These are phyloP conservation scores for Saccharomycopsis phalli DNA, from an alignment of 1,139 yeast genomes.

Conservation along the genomic window DNA sequence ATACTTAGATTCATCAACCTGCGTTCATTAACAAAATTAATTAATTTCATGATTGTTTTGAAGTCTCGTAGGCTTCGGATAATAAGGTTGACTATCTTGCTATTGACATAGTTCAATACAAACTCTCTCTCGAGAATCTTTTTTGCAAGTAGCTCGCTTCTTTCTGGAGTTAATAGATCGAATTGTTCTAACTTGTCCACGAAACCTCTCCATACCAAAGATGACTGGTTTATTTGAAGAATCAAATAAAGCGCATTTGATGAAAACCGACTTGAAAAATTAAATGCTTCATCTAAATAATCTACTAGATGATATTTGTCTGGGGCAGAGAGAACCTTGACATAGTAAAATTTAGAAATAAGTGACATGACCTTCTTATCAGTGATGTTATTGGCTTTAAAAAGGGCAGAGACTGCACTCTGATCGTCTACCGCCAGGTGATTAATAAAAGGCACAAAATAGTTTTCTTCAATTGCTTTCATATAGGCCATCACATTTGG, in stretches of 20 bases:
- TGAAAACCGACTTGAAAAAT: not conserved
- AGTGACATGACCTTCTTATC: conserved; percentile 2
- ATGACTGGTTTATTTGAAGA: not conserved
- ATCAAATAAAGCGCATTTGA: not conserved
- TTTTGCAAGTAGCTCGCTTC: conserved; percentile 4
- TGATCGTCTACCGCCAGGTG: not conserved
- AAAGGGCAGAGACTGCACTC: not conserved
- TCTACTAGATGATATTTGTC: conserved; percentile 1
- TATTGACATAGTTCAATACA: conserved; percentile 6
- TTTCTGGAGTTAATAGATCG: conserved; percentile 1
- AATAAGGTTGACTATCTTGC: conserved; percentile 9
- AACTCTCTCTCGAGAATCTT: conserved; percentile 8
- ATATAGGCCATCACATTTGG: not conserved
- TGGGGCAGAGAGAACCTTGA: conserved; percentile 6
- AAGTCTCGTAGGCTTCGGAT: conserved; percentile 5
- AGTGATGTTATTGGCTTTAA: conserved; percentile 4
- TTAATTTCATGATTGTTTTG: conserved; percentile 1
- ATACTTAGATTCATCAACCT: conserved; percentile 9
- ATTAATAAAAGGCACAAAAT: conserved; percentile 11
- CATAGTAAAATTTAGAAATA: conserved; percentile 9
- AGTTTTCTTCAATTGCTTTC: conserved; percentile 4
- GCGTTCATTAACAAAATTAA: conserved; percentile 1
- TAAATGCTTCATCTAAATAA: conserved; percentile 1
- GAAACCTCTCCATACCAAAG: conserved; percentile 9
- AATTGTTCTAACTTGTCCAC: conserved; percentile 6